Evolutionary conservation across 2,329 filamentous ascomycete species (phyloP).

Genomic region (Cercospora sp.): DNA sequence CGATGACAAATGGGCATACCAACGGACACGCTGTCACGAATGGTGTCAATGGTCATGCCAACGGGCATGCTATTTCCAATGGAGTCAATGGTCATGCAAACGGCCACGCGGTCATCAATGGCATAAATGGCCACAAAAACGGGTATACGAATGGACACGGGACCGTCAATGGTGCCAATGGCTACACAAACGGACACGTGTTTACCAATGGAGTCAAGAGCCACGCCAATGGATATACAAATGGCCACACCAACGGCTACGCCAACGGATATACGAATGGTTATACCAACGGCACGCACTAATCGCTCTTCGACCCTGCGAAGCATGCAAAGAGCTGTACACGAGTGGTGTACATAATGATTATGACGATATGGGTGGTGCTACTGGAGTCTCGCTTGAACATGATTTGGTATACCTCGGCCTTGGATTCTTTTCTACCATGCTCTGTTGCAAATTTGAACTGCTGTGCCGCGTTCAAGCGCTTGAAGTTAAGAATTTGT

Average conservation of each 20-base stretch:
- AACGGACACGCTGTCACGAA: conserved; percentile 2
- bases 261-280: conserved; percentile 15
- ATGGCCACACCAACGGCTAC: conserved; percentile 5
- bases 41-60: conserved; percentile 8
- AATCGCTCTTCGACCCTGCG: background rate
- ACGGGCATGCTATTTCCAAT: conserved; percentile 3
- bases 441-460: background rate
- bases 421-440: background rate
- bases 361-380: background rate
- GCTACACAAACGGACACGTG: conserved; percentile 5
- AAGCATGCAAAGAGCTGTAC: background rate
- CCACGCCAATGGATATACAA: background rate
- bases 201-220: conserved; percentile 11
- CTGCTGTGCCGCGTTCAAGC: background rate
- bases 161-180: conserved; percentile 8
- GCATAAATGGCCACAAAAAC: background rate
- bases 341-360: background rate
- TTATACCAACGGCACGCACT: conserved; percentile 7
- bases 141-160: background rate
- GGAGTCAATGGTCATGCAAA: background rate
- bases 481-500: background rate
- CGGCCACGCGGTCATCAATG: background rate
- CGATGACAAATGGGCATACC: conserved; percentile 6
- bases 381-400: background rate
- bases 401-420: background rate